Conservation (phyloP, 331 rosid genomes). For the Stylosanthes scabra region DNA sequence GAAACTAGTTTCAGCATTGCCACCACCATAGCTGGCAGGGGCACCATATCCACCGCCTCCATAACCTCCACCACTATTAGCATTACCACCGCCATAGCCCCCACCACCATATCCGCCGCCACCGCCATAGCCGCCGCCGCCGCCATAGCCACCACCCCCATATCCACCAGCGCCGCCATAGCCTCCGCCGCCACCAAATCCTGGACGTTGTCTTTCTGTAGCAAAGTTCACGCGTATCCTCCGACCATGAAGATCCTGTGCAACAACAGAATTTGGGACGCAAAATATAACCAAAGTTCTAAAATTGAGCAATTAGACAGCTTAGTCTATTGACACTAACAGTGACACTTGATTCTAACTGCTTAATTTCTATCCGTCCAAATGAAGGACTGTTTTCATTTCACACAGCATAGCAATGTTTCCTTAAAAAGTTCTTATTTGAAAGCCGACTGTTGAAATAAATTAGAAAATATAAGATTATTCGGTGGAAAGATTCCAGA, state of each 20-base stretch:
- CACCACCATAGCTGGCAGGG: conserved; percentile 1
- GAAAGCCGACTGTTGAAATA: not conserved
- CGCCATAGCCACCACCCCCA: conserved; percentile 4
- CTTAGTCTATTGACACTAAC: conserved; percentile 12
- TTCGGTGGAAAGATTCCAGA: not conserved
- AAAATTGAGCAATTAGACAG: conserved; percentile 1
- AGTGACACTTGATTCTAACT: conserved; percentile 3
- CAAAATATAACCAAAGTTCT: conserved; percentile 11
- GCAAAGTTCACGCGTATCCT: conserved; percentile 53
- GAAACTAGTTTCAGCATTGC: conserved; percentile 26
- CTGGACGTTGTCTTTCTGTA: conserved; percentile 55
- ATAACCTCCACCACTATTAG: conserved; percentile 21
- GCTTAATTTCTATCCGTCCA: too few species aligned
- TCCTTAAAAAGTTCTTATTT: not conserved
- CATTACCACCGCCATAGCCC: not conserved
- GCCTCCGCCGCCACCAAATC: conserved; percentile 41
- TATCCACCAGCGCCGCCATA: conserved; percentile 22
- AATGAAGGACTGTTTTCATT: not conserved
- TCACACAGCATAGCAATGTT: too few species aligned
- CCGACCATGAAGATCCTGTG: conserved; percentile 63
- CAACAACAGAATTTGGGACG: conserved; percentile 27
- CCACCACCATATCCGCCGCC: conserved; percentile 19
- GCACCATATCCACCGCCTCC: conserved; percentile 26
- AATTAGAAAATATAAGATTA: not conserved
- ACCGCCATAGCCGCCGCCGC: conserved; percentile 15